phyloP scores from a whole-genome alignment of 176 grass and related monocot species.

The Aegilops sharonensis region DNA sequence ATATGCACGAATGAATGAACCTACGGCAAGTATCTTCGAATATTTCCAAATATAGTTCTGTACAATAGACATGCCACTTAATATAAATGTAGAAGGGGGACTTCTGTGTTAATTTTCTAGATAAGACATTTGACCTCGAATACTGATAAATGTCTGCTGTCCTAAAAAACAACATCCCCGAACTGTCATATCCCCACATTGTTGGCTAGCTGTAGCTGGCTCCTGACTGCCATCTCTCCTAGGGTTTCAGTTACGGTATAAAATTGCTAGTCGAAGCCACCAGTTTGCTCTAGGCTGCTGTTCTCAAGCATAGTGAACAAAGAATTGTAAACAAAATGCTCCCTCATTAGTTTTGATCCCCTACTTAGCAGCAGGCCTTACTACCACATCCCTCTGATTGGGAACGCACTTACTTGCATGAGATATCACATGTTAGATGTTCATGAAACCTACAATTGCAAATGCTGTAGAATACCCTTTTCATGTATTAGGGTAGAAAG shows the following conservation, averaged over 20 bases:
- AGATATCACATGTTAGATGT: background rate
- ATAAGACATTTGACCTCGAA: background rate
- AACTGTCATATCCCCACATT: background rate
- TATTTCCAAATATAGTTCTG: background rate
- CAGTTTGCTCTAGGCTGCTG: no score
- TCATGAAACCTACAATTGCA: background rate
- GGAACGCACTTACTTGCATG: background rate
- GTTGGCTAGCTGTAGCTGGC: no score
- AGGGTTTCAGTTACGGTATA: no score
- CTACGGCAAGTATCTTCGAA: conserved; percentile 43
- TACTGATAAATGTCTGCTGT: background rate
- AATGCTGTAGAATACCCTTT: background rate
- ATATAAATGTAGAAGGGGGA: background rate
- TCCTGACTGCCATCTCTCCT: no score
- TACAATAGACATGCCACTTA: background rate
- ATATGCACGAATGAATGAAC: conserved; percentile 90
- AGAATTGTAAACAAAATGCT: no score
- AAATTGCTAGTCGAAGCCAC: no score
- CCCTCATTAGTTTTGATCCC: no score
- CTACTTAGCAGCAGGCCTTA: no score
- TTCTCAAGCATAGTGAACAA: no score
- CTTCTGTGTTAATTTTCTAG: background rate
- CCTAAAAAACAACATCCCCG: background rate
- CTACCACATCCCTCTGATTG: no score
- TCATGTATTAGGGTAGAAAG: background rate